Conservation (phyloP, 148 eudicot genomes). For the Arctostaphylos glauca region DNA sequence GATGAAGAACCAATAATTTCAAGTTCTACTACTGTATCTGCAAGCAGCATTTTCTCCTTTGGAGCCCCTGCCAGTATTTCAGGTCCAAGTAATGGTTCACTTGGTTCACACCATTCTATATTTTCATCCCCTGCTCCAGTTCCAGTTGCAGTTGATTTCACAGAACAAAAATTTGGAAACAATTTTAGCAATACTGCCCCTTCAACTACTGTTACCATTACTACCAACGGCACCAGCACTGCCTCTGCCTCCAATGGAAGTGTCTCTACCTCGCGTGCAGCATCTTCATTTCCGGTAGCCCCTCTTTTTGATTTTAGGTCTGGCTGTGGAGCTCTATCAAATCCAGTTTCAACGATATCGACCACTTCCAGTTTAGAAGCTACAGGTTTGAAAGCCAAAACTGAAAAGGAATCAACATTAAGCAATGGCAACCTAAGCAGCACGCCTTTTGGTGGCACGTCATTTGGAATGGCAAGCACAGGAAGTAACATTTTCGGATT, state of each 20-base stretch:
- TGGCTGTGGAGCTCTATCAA: conserved; percentile 25
- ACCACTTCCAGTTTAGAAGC: conserved; percentile 22
- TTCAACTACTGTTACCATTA: conserved; percentile 2
- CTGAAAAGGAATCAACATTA: conserved; percentile 25
- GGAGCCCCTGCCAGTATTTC: conserved; percentile 27
- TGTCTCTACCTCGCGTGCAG: conserved; percentile 18
- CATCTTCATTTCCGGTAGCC: conserved; percentile 24
- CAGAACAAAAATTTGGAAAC: conserved; percentile 19
- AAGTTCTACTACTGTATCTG: conserved; percentile 20
- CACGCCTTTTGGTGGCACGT: conserved; percentile 25
- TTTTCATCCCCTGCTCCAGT: conserved; percentile 23
- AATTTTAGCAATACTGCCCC: conserved; percentile 23
- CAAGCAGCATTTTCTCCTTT: conserved; percentile 23
- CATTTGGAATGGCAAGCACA: conserved; percentile 24
- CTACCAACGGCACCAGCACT: conserved; percentile 15
- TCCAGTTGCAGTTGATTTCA: conserved; percentile 22
- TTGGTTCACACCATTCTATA: conserved; percentile 32
- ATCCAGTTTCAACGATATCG: conserved; percentile 26
- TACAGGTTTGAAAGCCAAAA: conserved; percentile 28
- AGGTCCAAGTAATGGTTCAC: conserved; percentile 28
- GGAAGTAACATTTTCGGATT: conserved; percentile 34
- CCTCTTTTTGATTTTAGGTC: conserved; percentile 32
- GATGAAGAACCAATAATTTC: conserved; percentile 26
- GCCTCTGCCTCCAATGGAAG: conserved; percentile 16
- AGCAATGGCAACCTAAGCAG: conserved; percentile 26